Evolutionary conservation across 2,329 filamentous ascomycete genomes (phyloP).

Genomic region (Diaporthe eres): DNA sequence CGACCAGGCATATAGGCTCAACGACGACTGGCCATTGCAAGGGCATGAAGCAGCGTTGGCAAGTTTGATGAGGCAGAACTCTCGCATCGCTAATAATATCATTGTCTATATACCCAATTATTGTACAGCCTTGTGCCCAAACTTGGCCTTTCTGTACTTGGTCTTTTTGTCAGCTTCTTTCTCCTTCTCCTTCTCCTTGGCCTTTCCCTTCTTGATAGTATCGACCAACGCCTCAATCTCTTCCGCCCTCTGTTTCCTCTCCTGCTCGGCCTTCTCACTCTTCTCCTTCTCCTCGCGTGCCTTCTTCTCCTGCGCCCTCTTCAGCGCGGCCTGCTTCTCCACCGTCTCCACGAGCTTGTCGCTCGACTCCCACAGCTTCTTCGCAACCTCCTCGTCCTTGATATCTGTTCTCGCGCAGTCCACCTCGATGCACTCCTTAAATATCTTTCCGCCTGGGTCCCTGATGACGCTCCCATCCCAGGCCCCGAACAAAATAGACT

Average conservation of each 20-base stretch:
- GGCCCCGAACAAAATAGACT: slow-evolving; percentile 86
- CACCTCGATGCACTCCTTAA: slow-evolving; percentile 91
- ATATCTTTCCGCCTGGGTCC: slow-evolving; percentile 75
- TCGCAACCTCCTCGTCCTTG: slow-evolving; percentile 82
- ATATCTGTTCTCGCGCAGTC: slow-evolving; percentile 81
- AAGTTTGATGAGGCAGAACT: neutral
- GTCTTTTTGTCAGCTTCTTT: slow-evolving; percentile 50
- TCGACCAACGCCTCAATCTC: slow-evolving; percentile 56
- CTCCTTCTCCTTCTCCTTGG: slow-evolving; percentile 50
- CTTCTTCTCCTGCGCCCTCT: slow-evolving; percentile 59
- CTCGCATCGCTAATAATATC: neutral
- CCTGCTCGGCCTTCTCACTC: slow-evolving; percentile 49
- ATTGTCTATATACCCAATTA: slow-evolving; percentile 40
- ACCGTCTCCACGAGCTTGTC: slow-evolving; percentile 85
- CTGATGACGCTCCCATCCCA: slow-evolving; percentile 83
- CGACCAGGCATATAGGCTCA: neutral
- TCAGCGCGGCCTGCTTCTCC: slow-evolving; percentile 83
- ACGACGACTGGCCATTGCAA: neutral
- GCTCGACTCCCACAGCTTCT: slow-evolving; percentile 91
- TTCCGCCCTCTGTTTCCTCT: slow-evolving; percentile 49
- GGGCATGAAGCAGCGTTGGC: neutral
- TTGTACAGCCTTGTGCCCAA: slow-evolving; percentile 39
- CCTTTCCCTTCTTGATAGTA: slow-evolving; percentile 60
- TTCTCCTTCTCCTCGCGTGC: slow-evolving; percentile 52
- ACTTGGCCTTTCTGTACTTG: slow-evolving; percentile 45